These are phyloP conservation scores for Aspergillus diversus DNA, from an alignment of 495 filamentous ascomycete species.

Conservation along the genomic window DNA sequence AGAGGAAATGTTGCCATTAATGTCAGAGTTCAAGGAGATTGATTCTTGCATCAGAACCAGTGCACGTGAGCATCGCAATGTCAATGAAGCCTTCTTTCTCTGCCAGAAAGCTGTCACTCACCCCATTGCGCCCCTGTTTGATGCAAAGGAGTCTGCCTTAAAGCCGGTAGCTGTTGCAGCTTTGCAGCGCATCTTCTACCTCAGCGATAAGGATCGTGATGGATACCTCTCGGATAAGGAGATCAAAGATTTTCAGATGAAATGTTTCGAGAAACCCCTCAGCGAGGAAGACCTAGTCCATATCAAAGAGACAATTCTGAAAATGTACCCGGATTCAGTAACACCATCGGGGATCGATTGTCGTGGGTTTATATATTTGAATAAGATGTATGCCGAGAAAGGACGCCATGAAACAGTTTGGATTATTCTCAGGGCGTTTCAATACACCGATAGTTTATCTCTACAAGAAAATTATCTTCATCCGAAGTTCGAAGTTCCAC, in stretches of 20 bases:
- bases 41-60: conserved; percentile 96
- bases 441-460: conserved; percentile 92
- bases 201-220: conserved; percentile 95
- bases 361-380: conserved; percentile 81
- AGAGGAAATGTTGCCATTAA: conserved; percentile 97
- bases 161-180: conserved; percentile 89
- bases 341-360: conserved; percentile 76
- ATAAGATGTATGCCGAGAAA: conserved; percentile 95
- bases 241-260: conserved; percentile 85
- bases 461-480: conserved; percentile 89
- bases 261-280: conserved; percentile 86
- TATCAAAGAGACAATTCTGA: conserved; percentile 83
- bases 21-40: conserved; percentile 98
- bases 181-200: conserved; percentile 86
- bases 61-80: conserved; percentile 90
- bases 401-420: conserved; percentile 98
- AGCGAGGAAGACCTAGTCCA: conserved; percentile 77
- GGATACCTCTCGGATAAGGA: conserved; percentile 91
- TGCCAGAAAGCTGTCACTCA: conserved; percentile 99
- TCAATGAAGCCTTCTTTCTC: conserved; percentile 95
- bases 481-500: conserved; percentile 91
- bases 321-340: conserved; percentile 63
- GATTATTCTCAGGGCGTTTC: conserved; percentile 93
- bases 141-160: conserved; percentile 86
- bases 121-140: conserved; percentile 93